Conservation (phyloP, 2,329 filamentous ascomycete species). For the Hypoxylon sp. region DNA sequence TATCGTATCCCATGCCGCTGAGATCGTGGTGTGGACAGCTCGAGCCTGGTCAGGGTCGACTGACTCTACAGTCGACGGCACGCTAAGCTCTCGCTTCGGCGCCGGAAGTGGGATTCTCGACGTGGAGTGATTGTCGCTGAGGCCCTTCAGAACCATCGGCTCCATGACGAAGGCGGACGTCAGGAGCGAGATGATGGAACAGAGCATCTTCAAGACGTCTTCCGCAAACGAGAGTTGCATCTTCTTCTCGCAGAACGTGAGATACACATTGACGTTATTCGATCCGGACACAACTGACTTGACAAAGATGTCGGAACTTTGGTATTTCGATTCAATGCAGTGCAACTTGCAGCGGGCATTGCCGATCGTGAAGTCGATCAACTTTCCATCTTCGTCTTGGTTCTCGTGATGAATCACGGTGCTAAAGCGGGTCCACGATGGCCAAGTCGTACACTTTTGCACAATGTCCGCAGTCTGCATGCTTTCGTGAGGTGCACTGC, state of each 20-base stretch:
- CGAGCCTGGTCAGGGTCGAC: constrained; percentile 57
- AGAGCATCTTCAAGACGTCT: constrained; percentile 59
- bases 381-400: constrained; percentile 55
- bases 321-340: constrained; percentile 55
- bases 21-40: constrained; percentile 57
- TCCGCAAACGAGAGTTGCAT: constrained; percentile 57
- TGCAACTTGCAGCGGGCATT: constrained; percentile 59
- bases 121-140: constrained; percentile 55
- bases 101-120: constrained; percentile 57
- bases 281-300: constrained; percentile 55
- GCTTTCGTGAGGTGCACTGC: constrained; percentile 62
- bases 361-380: constrained; percentile 58
- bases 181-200: constrained; percentile 59
- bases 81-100: constrained; percentile 41
- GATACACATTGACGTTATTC: constrained; percentile 56
- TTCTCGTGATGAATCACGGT: constrained; percentile 65
- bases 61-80: constrained; percentile 43
- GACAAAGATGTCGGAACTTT: constrained; percentile 61
- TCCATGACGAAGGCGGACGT: constrained; percentile 61
- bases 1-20: constrained; percentile 58
- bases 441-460: constrained; percentile 65
- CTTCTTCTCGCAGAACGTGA: constrained; percentile 61
- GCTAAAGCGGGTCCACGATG: constrained; percentile 65
- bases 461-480: constrained; percentile 65
- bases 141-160: constrained; percentile 58